These are phyloP conservation scores for Dendrocalamus latiflorus DNA, from an alignment of 202 grass and related monocot genomes.

Conservation along the genomic window DNA sequence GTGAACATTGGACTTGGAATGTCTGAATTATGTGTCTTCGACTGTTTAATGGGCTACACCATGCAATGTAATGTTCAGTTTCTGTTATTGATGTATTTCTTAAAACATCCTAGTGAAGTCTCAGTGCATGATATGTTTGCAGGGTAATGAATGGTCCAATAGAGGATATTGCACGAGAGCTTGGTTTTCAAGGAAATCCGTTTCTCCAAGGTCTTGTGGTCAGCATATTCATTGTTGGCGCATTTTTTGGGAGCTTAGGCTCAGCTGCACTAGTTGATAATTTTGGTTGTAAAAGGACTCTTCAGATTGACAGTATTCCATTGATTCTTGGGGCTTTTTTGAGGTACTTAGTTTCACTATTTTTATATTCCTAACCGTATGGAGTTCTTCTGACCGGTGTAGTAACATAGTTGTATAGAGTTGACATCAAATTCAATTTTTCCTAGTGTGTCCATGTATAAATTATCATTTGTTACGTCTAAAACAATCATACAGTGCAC, in stretches of 20 bases:
- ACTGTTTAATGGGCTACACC: neutral
- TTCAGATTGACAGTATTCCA: slow-evolving; percentile 81
- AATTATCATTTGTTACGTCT: neutral
- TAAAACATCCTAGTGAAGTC: neutral
- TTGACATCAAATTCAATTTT: neutral
- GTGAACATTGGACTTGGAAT: neutral
- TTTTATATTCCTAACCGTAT: slow-evolving; percentile 19
- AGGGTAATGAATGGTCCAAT: slow-evolving; percentile 98
- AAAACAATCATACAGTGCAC: slow-evolving; percentile 55
- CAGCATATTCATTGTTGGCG: slow-evolving; percentile 94
- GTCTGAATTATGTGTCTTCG: neutral
- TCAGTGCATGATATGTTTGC: slow-evolving; percentile 28
- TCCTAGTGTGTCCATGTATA: neutral
- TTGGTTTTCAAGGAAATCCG: slow-evolving; percentile 89
- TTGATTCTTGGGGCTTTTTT: slow-evolving; percentile 83
- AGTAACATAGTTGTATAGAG: neutral
- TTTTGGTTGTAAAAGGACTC: slow-evolving; percentile 82
- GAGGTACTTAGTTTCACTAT: slow-evolving; percentile 49
- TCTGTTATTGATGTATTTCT: neutral
- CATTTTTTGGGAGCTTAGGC: slow-evolving; percentile 85
- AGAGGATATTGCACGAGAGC: slow-evolving; percentile 77
- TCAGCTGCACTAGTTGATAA: slow-evolving; percentile 73
- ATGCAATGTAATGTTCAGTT: neutral
- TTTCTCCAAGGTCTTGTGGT: slow-evolving; percentile 95
- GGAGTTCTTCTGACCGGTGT: neutral